phyloP scores from a whole-genome alignment of 2,329 filamentous ascomycete genomes.

The Cytospora piceicola region DNA sequence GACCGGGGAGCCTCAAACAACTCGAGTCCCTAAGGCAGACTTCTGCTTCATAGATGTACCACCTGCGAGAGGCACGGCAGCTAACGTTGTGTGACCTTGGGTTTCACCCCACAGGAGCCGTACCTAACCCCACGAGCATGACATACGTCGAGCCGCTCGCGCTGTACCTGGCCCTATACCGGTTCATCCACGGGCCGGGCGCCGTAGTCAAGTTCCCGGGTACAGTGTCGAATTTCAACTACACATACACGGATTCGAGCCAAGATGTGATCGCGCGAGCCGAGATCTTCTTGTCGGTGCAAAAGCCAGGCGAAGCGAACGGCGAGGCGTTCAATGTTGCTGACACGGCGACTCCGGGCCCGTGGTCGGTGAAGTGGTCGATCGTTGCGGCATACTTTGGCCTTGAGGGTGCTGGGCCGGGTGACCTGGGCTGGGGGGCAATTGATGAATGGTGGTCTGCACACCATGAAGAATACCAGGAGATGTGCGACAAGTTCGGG shows the following conservation, averaged over 20 bases:
- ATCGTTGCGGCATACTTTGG: neutral
- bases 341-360: neutral
- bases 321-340: neutral
- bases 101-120: neutral
- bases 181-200: neutral
- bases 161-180: neutral
- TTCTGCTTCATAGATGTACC: neutral
- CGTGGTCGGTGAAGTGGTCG: neutral
- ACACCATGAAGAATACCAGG: neutral
- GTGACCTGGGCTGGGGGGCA: neutral
- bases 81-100: neutral
- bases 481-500: neutral
- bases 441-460: neutral
- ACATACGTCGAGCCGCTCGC: neutral
- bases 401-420: neutral
- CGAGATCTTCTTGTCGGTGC: constrained; percentile 6
- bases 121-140: neutral
- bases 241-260: neutral
- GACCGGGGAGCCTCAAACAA: too few relatives aligned
- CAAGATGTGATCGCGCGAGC: constrained; percentile 3
- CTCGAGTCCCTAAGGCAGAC: neutral
- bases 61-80: neutral
- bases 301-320: neutral
- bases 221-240: neutral
- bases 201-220: neutral